Evolutionary conservation across 768 basidiomycete species (phyloP).

Genomic region (Baorangia bicolor): DNA sequence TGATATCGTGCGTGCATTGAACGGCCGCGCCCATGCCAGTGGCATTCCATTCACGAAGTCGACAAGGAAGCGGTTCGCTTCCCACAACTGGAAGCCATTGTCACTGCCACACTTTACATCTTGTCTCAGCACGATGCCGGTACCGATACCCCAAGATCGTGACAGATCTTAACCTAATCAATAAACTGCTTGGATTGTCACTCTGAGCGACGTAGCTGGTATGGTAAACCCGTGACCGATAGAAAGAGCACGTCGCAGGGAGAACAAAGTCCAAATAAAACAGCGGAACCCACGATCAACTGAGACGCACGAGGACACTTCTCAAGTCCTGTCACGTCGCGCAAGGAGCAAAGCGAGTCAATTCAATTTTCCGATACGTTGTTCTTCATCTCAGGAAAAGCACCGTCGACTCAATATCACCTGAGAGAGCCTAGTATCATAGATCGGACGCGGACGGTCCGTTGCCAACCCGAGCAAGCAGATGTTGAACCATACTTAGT

Average conservation of each 20-base stretch:
- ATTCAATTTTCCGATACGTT: background rate
- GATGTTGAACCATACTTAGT: background rate
- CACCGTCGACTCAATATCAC: no score
- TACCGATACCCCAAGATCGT: background rate
- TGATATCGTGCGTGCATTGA: no score
- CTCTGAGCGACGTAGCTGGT: background rate
- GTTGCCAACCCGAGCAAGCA: no score
- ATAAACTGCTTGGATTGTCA: background rate
- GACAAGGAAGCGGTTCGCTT: no score
- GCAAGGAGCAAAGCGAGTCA: background rate
- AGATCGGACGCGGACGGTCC: no score
- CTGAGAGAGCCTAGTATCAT: no score
- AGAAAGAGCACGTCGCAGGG: background rate
- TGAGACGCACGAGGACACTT: background rate
- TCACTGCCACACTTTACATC: no score
- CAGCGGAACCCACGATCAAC: background rate
- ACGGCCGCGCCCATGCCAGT: no score
- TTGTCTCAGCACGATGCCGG: no score
- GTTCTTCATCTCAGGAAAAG: no score
- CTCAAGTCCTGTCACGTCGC: background rate
- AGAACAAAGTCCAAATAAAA: background rate
- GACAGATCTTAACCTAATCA: background rate
- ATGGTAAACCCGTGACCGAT: background rate
- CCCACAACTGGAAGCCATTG: no score
- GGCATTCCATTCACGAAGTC: no score